phyloP scores from a whole-genome alignment of 306 rosid species.

The Prunus mongolica region DNA sequence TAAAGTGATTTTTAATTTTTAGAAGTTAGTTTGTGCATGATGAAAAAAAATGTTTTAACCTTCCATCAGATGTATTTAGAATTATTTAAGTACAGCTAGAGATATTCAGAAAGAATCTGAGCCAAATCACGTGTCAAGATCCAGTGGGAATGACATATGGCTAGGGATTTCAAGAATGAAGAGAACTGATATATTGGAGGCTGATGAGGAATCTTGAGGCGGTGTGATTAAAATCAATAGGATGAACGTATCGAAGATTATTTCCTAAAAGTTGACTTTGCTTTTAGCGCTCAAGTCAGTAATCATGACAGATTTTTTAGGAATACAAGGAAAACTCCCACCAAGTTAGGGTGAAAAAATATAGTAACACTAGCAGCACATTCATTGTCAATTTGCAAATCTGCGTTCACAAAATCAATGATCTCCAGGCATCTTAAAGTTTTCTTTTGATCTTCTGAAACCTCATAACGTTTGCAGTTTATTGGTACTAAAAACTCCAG shows the following conservation, averaged over 20 bases:
- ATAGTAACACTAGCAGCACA: not conserved
- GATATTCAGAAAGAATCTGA: not conserved
- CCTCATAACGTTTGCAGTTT: not conserved
- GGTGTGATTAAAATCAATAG: not conserved
- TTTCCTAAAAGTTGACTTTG: not conserved
- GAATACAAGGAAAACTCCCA: not conserved
- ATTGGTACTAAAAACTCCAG: not conserved
- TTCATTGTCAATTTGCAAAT: not conserved
- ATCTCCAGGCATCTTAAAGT: not conserved
- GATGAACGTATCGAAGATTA: not conserved
- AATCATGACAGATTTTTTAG: not conserved
- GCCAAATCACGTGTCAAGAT: not conserved
- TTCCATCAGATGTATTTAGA: not conserved
- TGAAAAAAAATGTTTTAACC: not conserved
- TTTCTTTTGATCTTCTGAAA: not conserved
- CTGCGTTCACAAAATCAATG: not conserved
- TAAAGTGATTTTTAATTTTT: not conserved
- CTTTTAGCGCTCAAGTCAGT: not conserved
- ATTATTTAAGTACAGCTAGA: not conserved
- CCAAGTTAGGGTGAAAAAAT: not conserved
- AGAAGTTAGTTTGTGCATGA: not conserved
- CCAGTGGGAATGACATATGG: not conserved
- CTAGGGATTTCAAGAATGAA: not conserved
- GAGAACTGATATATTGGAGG: not conserved
- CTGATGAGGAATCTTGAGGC: not conserved